A percentile compares a stretch with the other conserved stretches of the same genome.
These are phyloP conservation scores for Sugiyamaella valdiviana DNA, from an alignment of 805 yeast genomes.

Conservation along the genomic window DNA sequence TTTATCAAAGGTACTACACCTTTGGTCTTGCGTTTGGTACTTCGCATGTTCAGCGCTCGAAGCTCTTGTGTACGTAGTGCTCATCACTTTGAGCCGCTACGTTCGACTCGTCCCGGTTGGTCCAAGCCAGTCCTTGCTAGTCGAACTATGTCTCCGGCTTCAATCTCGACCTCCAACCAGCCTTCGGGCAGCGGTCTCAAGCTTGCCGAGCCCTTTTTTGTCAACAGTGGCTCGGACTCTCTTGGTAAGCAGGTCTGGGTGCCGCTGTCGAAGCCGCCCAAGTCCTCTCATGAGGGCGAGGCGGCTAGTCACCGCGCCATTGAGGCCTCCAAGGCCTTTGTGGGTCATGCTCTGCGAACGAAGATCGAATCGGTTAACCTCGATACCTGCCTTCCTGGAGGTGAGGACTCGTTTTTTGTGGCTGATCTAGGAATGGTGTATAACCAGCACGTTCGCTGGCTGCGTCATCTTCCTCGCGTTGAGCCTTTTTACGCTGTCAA, in stretches of 20 bases:
- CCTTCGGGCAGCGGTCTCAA: neutral
- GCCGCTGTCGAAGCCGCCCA: neutral
- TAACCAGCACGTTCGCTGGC: slow-evolving; percentile 62
- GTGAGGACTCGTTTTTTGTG: slow-evolving; percentile 80
- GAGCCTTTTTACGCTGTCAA: slow-evolving; percentile 92
- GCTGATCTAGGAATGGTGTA: slow-evolving; percentile 74
- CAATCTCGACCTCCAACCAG: neutral
- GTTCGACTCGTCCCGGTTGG: neutral
- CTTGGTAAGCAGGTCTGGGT: neutral
- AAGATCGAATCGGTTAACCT: slow-evolving; percentile 39
- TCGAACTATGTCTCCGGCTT: neutral
- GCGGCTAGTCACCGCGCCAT: neutral
- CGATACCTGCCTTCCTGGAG: slow-evolving; percentile 62
- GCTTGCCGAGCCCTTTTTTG: neutral
- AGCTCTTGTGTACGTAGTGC: neutral
- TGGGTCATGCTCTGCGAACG: slow-evolving; percentile 19
- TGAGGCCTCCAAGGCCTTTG: slow-evolving; percentile 7
- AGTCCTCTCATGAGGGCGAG: neutral
- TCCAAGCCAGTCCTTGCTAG: neutral
- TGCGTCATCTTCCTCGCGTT: slow-evolving; percentile 56
- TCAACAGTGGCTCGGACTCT: neutral
- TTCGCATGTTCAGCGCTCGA: neutral
- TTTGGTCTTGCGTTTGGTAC: neutral
- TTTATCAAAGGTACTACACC: slow-evolving; percentile 5
- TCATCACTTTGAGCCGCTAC: neutral